A percentile compares a stretch with the other conserved stretches of the same genome.
Conservation (phyloP, 176 grass and related monocot genomes). For the Neostapfia colusana region DNA sequence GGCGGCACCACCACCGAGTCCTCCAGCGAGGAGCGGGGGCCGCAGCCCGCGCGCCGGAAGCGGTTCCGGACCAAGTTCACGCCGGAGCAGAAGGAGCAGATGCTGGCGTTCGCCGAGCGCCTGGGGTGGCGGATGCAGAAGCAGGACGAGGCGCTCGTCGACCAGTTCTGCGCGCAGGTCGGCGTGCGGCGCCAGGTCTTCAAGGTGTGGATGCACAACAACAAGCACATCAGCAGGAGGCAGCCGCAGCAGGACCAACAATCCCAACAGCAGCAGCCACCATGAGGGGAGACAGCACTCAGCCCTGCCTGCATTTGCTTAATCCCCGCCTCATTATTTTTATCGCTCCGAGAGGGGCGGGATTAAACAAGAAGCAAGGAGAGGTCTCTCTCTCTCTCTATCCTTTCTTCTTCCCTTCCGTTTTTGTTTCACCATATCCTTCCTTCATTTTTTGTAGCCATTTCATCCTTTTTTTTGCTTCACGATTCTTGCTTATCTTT, state of each 20-base stretch:
- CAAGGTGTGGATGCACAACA: constrained; percentile 99
- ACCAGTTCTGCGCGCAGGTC: constrained; percentile 54
- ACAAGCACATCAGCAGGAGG: constrained; percentile 64
- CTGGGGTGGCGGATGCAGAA: constrained; percentile 66
- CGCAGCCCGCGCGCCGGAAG: constrained; percentile 35
- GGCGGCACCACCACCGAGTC: constrained; percentile 69
- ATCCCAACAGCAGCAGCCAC: constrained; percentile 28
- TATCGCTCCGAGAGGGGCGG: constrained; percentile 12
- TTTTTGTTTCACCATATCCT: not conserved
- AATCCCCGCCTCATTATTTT: constrained; percentile 45
- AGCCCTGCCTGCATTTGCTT: constrained; percentile 23
- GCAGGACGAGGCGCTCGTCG: constrained; percentile 62
- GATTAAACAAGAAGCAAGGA: constrained; percentile 24
- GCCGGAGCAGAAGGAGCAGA: constrained; percentile 69
- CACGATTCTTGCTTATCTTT: constrained; percentile 21
- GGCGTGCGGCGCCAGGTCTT: constrained; percentile 62
- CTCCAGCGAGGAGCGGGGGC: constrained; percentile 56
- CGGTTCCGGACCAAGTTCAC: constrained; percentile 78
- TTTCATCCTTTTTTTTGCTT: constrained; percentile 11
- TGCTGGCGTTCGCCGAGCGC: constrained; percentile 72
- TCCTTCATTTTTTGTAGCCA: not conserved
- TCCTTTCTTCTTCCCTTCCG: not conserved
- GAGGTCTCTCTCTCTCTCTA: not conserved
- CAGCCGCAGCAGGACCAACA: constrained; percentile 36
- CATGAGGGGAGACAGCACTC: constrained; percentile 37